Evolutionary conservation across 78 protist genomes (phyloP).

Genomic region (Tieghemostelium lacteum): DNA sequence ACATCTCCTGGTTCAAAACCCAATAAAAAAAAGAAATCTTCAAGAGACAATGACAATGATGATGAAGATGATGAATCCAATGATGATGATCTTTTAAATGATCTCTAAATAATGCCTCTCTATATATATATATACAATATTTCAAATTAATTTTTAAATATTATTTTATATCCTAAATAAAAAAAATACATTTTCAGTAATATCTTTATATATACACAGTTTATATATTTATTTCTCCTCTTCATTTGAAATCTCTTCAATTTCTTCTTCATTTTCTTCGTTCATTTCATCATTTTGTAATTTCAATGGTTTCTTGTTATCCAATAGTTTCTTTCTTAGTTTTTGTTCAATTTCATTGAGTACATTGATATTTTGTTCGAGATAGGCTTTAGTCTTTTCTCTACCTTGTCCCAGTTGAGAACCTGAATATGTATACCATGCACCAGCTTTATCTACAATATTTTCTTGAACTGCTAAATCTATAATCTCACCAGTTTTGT

Average conservation of each 20-base stretch:
- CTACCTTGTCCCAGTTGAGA: constrained; percentile 71
- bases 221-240: not conserved
- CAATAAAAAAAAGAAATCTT: not conserved
- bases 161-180: too few relatives aligned
- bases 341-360: constrained; percentile 58
- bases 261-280: not conserved
- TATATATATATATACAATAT: too few relatives aligned
- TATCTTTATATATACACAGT: not conserved
- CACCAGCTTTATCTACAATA: constrained; percentile 74
- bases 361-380: constrained; percentile 52
- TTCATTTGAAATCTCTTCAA: not conserved
- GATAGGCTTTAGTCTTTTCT: constrained; percentile 73
- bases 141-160: too few relatives aligned
- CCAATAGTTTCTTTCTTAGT: constrained; percentile 19
- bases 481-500: constrained; percentile 78
- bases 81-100: not conserved
- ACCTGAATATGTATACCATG: constrained; percentile 77
- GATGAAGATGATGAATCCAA: not conserved
- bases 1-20: not conserved
- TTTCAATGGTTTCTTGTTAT: not conserved
- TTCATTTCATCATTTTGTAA: not conserved
- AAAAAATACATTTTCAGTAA: not conserved
- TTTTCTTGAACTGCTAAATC: constrained; percentile 70
- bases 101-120: not conserved
- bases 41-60: not conserved